Conservation (phyloP, 805 yeast genomes). For the Phaffomyces opuntiae region DNA sequence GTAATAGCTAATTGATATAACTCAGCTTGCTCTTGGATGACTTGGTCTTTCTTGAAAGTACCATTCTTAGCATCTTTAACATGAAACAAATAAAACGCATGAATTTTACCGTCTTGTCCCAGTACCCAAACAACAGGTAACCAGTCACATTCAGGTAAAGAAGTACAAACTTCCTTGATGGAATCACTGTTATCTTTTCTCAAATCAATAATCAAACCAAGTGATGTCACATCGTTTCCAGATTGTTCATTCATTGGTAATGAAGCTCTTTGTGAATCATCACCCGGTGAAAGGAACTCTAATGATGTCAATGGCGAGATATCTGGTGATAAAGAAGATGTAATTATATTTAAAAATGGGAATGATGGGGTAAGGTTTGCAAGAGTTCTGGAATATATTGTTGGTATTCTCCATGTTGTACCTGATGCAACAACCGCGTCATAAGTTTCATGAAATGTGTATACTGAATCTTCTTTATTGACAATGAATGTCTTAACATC, state of each 20-base stretch:
- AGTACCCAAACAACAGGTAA: constrained; percentile 61
- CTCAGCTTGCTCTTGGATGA: constrained; percentile 2
- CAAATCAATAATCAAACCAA: constrained; percentile 64
- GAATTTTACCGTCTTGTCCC: constrained; percentile 54
- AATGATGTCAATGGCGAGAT: constrained; percentile 37
- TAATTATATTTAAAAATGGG: constrained; percentile 35
- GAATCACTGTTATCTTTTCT: constrained; percentile 35
- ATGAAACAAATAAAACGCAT: constrained; percentile 62
- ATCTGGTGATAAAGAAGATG: constrained; percentile 63
- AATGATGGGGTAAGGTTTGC: constrained; percentile 33
- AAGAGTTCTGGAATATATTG: constrained; percentile 37
- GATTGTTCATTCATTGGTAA: constrained; percentile 63
- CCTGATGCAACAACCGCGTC: constrained; percentile 51
- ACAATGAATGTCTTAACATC: constrained; percentile 22
- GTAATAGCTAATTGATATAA: not conserved
- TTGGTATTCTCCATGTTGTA: constrained; percentile 37
- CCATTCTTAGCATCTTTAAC: constrained; percentile 39
- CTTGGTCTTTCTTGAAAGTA: constrained; percentile 20
- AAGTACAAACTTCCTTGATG: constrained; percentile 42
- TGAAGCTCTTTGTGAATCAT: constrained; percentile 67
- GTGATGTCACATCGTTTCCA: constrained; percentile 61
- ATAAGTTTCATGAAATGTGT: constrained; percentile 26
- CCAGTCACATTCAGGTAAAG: constrained; percentile 50
- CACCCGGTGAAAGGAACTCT: constrained; percentile 39
- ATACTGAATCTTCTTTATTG: not conserved